Percentiles rank a stretch among this genome's conserved stretches.
Conservation (phyloP, 169 alveolate genomes). For the Fabrea salina region DNA sequence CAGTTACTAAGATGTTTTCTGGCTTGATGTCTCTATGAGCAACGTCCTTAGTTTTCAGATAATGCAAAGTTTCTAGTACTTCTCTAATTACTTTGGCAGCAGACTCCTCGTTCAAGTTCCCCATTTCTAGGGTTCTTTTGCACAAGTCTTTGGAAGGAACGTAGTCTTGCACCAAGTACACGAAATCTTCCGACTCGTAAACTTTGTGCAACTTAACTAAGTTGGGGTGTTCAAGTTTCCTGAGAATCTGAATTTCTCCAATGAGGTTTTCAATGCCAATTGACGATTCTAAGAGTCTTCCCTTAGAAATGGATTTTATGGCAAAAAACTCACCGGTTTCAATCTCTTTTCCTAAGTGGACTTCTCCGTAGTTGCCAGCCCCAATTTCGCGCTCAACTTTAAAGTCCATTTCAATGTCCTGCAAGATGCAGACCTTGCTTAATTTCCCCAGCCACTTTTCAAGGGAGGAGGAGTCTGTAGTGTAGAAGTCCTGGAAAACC, state of each 20-base stretch:
- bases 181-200: conserved; percentile 32
- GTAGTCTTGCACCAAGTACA: conserved; percentile 48
- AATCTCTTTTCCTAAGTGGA: background rate
- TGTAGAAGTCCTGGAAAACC: background rate
- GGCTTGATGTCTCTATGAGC: conserved; percentile 62
- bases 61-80: conserved; percentile 47
- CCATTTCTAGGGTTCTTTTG: conserved; percentile 7
- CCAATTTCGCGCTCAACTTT: background rate
- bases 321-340: background rate
- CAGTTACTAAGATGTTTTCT: conserved; percentile 30
- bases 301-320: conserved; percentile 7
- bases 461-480: background rate
- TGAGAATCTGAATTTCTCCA: conserved; percentile 41
- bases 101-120: conserved; percentile 13
- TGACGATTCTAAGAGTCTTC: background rate
- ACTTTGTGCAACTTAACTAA: conserved; percentile 36
- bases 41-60: conserved; percentile 48
- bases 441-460: conserved; percentile 1
- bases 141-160: conserved; percentile 39
- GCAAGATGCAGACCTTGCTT: background rate
- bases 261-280: background rate
- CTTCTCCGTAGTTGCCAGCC: conserved; percentile 4
- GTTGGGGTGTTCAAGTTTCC: conserved; percentile 47
- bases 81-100: conserved; percentile 58
- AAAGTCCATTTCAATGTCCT: background rate